A percentile compares a stretch with the other conserved stretches of the same genome.
These are phyloP conservation scores for Lagenidium giganteum DNA, from an alignment of 352 stramenopile genomes.

Conservation along the genomic window DNA sequence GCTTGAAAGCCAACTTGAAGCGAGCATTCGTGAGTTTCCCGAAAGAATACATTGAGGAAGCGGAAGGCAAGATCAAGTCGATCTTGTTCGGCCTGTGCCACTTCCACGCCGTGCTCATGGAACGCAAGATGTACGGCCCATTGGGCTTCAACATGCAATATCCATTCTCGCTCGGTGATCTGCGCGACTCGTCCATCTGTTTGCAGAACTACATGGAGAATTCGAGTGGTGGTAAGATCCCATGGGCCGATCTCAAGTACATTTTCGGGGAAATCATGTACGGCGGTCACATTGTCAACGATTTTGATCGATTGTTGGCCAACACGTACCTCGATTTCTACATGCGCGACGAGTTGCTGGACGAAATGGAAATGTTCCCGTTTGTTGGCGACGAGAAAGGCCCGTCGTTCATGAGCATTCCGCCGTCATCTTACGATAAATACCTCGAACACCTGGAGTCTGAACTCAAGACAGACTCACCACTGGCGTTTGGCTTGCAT, in stretches of 20 bases:
- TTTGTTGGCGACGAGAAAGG: conserved; percentile 95
- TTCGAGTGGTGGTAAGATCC: conserved; percentile 91
- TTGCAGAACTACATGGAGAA: conserved; percentile 97
- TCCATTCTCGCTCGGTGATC: conserved; percentile 94
- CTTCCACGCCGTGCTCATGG: conserved; percentile 97
- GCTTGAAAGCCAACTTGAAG: conserved; percentile 96
- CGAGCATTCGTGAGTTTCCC: conserved; percentile 94
- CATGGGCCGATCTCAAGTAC: conserved; percentile 96
- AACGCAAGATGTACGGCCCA: conserved; percentile 96
- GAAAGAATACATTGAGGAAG: conserved; percentile 95
- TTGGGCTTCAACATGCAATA: conserved; percentile 99
- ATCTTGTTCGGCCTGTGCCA: conserved; percentile 97
- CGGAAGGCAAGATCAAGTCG: conserved; percentile 93
- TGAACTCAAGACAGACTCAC: conserved; percentile 92
- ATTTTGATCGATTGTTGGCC: conserved; percentile 91
- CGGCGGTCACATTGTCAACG: conserved; percentile 94
- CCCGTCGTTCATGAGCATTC: conserved; percentile 89
- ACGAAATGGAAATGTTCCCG: conserved; percentile 97
- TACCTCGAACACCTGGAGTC: conserved; percentile 96
- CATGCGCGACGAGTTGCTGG: conserved; percentile 96
- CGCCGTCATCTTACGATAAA: conserved; percentile 94
- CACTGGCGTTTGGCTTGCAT: conserved; percentile 94
- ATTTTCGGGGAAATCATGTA: conserved; percentile 98
- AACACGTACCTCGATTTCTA: conserved; percentile 97
- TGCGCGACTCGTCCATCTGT: conserved; percentile 92